phyloP scores from a whole-genome alignment of 2,329 filamentous ascomycete genomes.

The Colletotrichum gigasporum region DNA sequence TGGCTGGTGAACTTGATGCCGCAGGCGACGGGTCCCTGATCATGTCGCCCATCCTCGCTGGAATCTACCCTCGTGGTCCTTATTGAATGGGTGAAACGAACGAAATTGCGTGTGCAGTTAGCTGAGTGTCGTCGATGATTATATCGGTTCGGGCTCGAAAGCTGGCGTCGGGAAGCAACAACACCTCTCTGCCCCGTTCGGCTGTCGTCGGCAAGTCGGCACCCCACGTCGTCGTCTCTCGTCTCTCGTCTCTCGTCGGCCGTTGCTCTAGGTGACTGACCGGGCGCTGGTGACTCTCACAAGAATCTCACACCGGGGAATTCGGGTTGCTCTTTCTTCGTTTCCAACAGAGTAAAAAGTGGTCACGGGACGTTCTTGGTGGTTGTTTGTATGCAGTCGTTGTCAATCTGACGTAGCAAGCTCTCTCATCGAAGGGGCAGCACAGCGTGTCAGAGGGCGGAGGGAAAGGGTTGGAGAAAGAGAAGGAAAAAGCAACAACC shows the following conservation, averaged over 20 bases:
- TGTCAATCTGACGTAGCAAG: neutral
- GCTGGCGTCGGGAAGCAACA: too few species aligned
- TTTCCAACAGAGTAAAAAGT: too few species aligned
- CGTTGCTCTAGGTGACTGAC: neutral
- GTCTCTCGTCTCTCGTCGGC: neutral
- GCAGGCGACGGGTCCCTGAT: slow-evolving; percentile 20
- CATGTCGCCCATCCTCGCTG: slow-evolving; percentile 23
- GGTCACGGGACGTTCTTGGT: too few species aligned
- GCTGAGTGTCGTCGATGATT: neutral
- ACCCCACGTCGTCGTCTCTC: neutral
- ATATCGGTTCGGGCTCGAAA: too few species aligned
- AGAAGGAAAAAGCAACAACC: neutral
- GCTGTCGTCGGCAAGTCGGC: slow-evolving; percentile 3
- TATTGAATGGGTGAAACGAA: too few species aligned
- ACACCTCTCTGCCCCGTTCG: neutral
- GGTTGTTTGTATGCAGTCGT: neutral
- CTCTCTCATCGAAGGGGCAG: too few species aligned
- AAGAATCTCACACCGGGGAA: too few species aligned
- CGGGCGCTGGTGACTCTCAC: neutral
- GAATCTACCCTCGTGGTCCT: too few species aligned
- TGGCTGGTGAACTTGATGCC: neutral
- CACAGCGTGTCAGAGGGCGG: neutral
- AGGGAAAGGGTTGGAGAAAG: neutral
- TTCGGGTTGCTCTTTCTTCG: too few species aligned
- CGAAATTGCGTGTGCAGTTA: too few species aligned